Base-by-base conservation (phyloP, 768 basidiomycete species). In the Coprinopsis sp. region DNA sequence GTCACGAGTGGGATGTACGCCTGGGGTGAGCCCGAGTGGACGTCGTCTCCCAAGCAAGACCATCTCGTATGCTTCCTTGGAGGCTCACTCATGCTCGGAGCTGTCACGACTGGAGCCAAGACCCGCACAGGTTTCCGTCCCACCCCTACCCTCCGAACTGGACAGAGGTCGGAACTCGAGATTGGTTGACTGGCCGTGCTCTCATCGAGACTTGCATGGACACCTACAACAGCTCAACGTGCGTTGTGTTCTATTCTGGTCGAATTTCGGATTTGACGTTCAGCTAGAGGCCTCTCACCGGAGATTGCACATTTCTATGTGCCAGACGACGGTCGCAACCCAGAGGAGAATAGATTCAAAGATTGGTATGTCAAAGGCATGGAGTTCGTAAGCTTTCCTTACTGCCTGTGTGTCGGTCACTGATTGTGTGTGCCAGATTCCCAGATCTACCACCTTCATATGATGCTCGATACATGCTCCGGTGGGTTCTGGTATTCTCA, bases 301-400 rank as follows among this genome's bases (percentile, higher is more conserved):
- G 91, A 97, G 62, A 92, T 95, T 40, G 91, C 80, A 16, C 84
- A 93, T 64, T 97, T 94, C 68, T 73, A 81, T 34, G 78, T 80
- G 6, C 70, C 75, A 1, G 78, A 71, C 33, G 82, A 88, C 28
- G 71, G 71, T 0, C 65, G 82, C 55, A 68, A 73, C 10, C 62
- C 63, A 13, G 66, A 68, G 31, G 57, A 66, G 16, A 61, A 64
- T 25, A 68, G 73, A 16, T 76, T 77, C 1, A 44, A 66, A 13
- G 92, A 94, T 58, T 96, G 93, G 93, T 95, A 92, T 58, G 92
- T 95, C 70, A 94, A 91, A 66, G 88, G 87, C 14, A 81, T 78
- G 21, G 58, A 66, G 85, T 86, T 51, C 51, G 77, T 59, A 5
- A 22, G 12, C 25, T 28, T 31, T 39, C 23, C 44, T 10, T 10